These are phyloP conservation scores for Sanguinoderma infundibulare DNA, from an alignment of 1,284 basidiomycete genomes.

Conservation along the genomic window DNA sequence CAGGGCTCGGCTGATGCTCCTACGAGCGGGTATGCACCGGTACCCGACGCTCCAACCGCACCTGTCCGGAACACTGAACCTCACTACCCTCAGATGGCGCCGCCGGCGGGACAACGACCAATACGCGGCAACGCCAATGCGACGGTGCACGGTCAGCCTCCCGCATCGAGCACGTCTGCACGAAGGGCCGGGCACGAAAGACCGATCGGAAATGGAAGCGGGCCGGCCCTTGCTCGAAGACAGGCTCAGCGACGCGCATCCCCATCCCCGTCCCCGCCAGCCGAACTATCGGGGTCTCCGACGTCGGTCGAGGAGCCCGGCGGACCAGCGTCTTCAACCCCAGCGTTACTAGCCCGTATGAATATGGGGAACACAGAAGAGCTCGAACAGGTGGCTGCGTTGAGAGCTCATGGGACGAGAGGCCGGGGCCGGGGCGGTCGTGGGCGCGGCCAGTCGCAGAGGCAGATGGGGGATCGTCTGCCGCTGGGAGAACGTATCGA, in stretches of 20 bases:
- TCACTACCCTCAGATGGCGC: slow-evolving; percentile 15
- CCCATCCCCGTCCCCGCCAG: background rate
- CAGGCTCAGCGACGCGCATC: slow-evolving; percentile 1
- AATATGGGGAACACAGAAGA: background rate
- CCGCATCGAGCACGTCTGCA: background rate
- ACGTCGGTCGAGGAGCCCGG: background rate
- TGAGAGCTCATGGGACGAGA: background rate
- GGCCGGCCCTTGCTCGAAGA: background rate
- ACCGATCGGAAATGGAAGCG: background rate
- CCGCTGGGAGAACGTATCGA: background rate
- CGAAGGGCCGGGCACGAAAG: background rate
- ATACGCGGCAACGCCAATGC: background rate
- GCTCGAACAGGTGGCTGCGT: background rate
- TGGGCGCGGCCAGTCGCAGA: background rate
- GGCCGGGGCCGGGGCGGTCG: no score
- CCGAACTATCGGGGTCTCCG: background rate
- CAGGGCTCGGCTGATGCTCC: background rate
- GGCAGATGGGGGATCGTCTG: background rate
- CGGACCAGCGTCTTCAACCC: background rate
- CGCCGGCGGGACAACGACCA: background rate
- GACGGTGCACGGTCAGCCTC: background rate
- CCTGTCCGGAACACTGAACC: slow-evolving; percentile 11
- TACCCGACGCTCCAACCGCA: background rate
- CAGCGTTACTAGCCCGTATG: background rate
- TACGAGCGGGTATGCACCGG: slow-evolving; percentile 17